Conservation (phyloP, 371 early-diverging fungal genomes). For the Mucor plumbeus region DNA sequence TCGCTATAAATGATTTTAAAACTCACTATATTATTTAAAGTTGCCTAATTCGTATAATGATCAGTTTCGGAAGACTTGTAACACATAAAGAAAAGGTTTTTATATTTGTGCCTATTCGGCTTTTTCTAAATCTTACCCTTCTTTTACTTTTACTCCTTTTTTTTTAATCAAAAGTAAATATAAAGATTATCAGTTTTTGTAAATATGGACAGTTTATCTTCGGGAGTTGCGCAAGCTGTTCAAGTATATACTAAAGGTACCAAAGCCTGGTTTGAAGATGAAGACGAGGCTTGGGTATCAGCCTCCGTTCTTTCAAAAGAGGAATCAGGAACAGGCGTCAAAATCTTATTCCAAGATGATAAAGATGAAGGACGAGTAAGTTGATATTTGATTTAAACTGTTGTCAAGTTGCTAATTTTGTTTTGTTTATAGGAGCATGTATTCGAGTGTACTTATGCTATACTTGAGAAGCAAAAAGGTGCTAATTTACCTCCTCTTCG, state of each 20-base stretch:
- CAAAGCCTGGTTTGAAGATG: conserved; percentile 90
- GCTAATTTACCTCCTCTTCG: conserved; percentile 84
- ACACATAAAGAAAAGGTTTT: not conserved
- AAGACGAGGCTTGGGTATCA: conserved; percentile 86
- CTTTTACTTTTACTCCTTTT: not conserved
- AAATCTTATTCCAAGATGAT: conserved; percentile 69
- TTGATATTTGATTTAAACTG: not conserved
- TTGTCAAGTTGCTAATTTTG: not conserved
- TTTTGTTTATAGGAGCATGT: conserved; percentile 60
- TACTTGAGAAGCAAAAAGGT: conserved; percentile 69
- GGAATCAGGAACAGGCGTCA: conserved; percentile 58
- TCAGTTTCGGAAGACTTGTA: conserved; percentile 8
- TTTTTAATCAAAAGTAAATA: not conserved
- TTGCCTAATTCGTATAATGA: conserved; percentile 1
- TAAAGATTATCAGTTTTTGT: not conserved
- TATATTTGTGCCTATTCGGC: not conserved
- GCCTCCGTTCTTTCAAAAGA: conserved; percentile 67
- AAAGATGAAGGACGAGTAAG: conserved; percentile 66
- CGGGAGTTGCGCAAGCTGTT: conserved; percentile 54
- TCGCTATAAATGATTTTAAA: not conserved
- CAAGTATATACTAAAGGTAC: conserved; percentile 74
- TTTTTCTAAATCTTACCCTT: not conserved
- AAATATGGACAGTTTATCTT: conserved; percentile 35
- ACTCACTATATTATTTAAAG: conserved; percentile 4
- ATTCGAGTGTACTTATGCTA: conserved; percentile 72